A percentile compares a stretch with the other conserved stretches of the same genome.
Evolutionary conservation across 352 stramenopile genomes (phyloP).

Genomic region (Globisporangium spiculum): DNA sequence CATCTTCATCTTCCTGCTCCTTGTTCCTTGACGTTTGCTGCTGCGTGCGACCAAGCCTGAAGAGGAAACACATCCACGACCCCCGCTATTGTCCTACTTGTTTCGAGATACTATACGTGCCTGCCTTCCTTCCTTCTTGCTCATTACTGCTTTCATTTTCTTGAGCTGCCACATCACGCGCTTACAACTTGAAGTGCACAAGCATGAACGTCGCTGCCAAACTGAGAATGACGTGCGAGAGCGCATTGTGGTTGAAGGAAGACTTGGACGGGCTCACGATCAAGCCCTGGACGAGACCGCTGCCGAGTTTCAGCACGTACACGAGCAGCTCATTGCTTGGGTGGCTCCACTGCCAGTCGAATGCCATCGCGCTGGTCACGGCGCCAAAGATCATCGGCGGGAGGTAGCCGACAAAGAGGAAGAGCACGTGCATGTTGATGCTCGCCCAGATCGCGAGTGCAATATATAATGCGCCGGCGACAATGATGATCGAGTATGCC

Average conservation of each 20-base stretch:
- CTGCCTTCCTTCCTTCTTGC: background rate
- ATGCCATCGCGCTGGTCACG: slow-evolving; percentile 69
- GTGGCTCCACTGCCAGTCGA: slow-evolving; percentile 78
- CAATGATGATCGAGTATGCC: slow-evolving; percentile 70
- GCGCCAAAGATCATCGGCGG: slow-evolving; percentile 81
- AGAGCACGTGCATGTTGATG: slow-evolving; percentile 80
- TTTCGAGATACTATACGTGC: slow-evolving; percentile 13
- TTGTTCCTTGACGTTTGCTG: background rate
- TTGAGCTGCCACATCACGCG: background rate
- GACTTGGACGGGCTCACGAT: slow-evolving; percentile 79
- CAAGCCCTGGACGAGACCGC: slow-evolving; percentile 76
- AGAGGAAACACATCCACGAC: background rate
- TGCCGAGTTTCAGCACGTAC: slow-evolving; percentile 74
- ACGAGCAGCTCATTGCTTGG: slow-evolving; percentile 81
- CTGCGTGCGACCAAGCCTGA: background rate
- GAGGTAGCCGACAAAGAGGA: slow-evolving; percentile 81
- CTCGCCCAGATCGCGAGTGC: slow-evolving; percentile 74
- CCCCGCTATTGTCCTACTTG: slow-evolving; percentile 2
- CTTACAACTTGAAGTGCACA: slow-evolving; percentile 75
- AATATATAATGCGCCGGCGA: slow-evolving; percentile 65
- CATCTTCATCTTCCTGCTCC: background rate
- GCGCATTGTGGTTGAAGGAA: slow-evolving; percentile 88
- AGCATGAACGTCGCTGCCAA: slow-evolving; percentile 82
- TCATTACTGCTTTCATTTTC: background rate
- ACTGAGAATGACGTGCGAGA: slow-evolving; percentile 84